A percentile compares a stretch with the other conserved stretches of the same genome.
These are phyloP conservation scores for Ramaria sp. DNA, from an alignment of 768 basidiomycete species.

Conservation along the genomic window DNA sequence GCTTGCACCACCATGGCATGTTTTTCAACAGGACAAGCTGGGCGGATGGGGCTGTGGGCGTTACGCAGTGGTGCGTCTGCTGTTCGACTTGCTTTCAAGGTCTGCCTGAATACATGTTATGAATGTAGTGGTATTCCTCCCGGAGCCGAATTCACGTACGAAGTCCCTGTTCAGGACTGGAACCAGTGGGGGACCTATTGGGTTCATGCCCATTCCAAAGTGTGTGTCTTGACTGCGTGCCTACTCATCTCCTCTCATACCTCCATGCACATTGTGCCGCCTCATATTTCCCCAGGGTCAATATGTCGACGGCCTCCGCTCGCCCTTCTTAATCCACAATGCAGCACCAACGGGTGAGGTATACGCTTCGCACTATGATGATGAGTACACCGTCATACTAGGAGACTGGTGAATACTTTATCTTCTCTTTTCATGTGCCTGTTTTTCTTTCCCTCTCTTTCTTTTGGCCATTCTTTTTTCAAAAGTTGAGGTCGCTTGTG, in stretches of 20 bases:
- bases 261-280: too few species aligned
- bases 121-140: conserved; percentile 62
- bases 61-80: conserved; percentile 66
- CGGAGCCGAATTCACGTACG: conserved; percentile 60
- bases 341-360: conserved; percentile 1
- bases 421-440: neutral
- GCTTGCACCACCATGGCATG: conserved; percentile 92
- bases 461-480: neutral
- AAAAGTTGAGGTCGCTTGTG: neutral
- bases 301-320: conserved; percentile 89
- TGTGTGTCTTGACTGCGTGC: conserved; percentile 17
- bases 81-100: neutral
- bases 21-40: conserved; percentile 81
- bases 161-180: conserved; percentile 56
- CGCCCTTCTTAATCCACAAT: conserved; percentile 66
- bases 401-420: conserved; percentile 55
- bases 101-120: neutral
- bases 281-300: conserved; percentile 44
- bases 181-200: conserved; percentile 76
- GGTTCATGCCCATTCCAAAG: conserved; percentile 60
- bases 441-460: neutral
- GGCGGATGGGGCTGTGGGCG: conserved; percentile 80
- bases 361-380: conserved; percentile 48
- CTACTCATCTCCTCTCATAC: neutral
- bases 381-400: conserved; percentile 78